Base-by-base conservation (phyloP, 2,329 filamentous ascomycete genomes). In the Trichoderma arundinaceum region DNA sequence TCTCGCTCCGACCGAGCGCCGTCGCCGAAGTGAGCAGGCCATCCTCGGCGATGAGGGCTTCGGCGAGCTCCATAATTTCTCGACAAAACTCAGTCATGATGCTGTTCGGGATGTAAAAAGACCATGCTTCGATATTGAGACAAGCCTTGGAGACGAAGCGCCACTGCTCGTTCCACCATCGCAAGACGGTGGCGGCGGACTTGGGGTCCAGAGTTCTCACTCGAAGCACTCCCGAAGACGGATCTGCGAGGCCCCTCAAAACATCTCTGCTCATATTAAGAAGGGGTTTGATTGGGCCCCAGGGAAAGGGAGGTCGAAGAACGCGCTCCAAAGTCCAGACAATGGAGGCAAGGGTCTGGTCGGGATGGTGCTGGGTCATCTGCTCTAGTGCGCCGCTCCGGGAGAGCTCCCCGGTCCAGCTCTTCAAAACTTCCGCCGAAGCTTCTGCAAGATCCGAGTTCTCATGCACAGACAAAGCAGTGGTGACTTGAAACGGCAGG, bases 21-120 rank as follows among this genome's bases (percentile, higher is more conserved):
- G 75, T 75, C 12, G 91, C 90, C 52, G 89, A 90, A 2, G 92
- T 87, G 68, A 99, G 88, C 66, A 97, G 85, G 58, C 88, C 89
- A 75, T 96, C 95, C 71, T 97, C 89, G 46, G 92, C 89, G 73
- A 98, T 91, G 1, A 97, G 84, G 41, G 86, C 85, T 73, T 96
- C 92, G 0, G 94, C 94, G 73, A 97, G 91, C 72, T 98, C 92
- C 87, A 99, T 99, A 13, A 92, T 91, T 74, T 97, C 92, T 70
- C 95, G 89, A 74, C 94, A 97, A 73, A 98, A 97, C 65, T 97
- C 89, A 72, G 93, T 90, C 92, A 99, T 94, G 62, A 87, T 82
- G 19, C 82, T 78, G 74, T 92, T 95, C 58, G 94, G 89, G 66
- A 92, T 87, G 4, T 85, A 85, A 13, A 86, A 81, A 69, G 92